Conservation (phyloP, 83 land plant species). For the Picea abies region DNA sequence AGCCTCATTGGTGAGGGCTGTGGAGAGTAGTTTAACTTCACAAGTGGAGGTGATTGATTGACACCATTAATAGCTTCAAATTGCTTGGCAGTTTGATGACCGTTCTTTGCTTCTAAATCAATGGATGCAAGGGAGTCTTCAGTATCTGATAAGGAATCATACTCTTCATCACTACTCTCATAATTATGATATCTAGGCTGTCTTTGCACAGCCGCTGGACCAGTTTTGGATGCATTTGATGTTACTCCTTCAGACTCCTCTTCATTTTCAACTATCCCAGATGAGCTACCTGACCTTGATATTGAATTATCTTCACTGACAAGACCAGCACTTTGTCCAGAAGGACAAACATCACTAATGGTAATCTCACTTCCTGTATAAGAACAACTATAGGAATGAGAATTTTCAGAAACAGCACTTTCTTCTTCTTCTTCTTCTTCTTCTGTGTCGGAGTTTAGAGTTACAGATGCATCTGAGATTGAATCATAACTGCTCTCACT, state of each 20-base stretch:
- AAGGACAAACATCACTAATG: constrained; percentile 1
- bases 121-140: constrained; percentile 12
- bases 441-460: constrained; percentile 1
- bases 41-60: constrained; percentile 3
- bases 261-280: background rate
- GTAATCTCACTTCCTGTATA: constrained; percentile 6
- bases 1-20: constrained; percentile 41
- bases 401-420: constrained; percentile 1
- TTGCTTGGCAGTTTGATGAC: background rate
- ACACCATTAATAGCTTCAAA: background rate
- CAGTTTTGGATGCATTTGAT: constrained; percentile 6
- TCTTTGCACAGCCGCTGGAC: background rate
- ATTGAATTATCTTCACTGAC: background rate
- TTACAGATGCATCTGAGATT: background rate
- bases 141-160: constrained; percentile 8
- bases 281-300: background rate
- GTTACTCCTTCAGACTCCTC: background rate
- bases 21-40: constrained; percentile 32
- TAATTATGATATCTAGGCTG: constrained; percentile 11
- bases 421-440: constrained; percentile 2
- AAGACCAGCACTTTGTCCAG: constrained; percentile 1
- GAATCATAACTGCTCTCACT: constrained; percentile 10
- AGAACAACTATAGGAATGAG: constrained; percentile 14
- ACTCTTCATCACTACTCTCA: constrained; percentile 16
- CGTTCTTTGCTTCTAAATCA: background rate